Base-by-base conservation (phyloP, 306 rosid genomes). In the Dalbergia cochinchinensis region DNA sequence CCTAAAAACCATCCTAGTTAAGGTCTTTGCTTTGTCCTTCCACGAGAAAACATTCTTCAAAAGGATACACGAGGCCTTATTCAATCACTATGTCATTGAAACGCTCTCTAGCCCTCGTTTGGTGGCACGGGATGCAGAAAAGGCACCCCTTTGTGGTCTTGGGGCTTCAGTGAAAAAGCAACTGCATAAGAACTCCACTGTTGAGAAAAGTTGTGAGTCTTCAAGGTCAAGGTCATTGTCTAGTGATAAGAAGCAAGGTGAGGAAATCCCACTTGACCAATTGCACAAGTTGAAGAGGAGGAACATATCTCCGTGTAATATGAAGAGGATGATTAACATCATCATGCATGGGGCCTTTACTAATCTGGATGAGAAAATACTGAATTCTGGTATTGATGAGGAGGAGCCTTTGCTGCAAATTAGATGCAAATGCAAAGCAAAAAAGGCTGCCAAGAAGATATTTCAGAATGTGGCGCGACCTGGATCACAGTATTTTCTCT, bases 221-320 rank as follows among this genome's bases (percentile, higher is more conserved):
- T 35, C 39, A 35, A 35, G 39, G 39, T 35, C 39, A 35, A n/a
- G n/a, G n/a, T n/a, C n/a, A n/a, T 35, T 6, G 39, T 35, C 39
- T 35, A 35, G 4, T 35, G 39, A 35, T 35, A 35, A 35, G 39
- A 35, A 35, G 61, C 64, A 51, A 54, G 89, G 78, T 3, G 91
- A 87, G 8, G 89, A 87, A 0, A 91, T 91, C 19, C 78, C 89
- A 5, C 73, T 91, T 20, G 91, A 83, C 73, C 91, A 91, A 50
- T 71, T 91, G 70, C 91, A 80, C 50, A 89, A 69, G 86, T 70
- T 85, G 76, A 91, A 87, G 79, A 82, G 78, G 2, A 87, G 81
- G 82, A 91, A 91, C 71, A 87, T 91, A 16, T 91, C 95, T 12
- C 91, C 95, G 1, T 89, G 95, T 92, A 91, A 91, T 65, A 91